Evolutionary conservation across 805 yeast genomes (phyloP).

Genomic region (Lipomyces mesembrius): DNA sequence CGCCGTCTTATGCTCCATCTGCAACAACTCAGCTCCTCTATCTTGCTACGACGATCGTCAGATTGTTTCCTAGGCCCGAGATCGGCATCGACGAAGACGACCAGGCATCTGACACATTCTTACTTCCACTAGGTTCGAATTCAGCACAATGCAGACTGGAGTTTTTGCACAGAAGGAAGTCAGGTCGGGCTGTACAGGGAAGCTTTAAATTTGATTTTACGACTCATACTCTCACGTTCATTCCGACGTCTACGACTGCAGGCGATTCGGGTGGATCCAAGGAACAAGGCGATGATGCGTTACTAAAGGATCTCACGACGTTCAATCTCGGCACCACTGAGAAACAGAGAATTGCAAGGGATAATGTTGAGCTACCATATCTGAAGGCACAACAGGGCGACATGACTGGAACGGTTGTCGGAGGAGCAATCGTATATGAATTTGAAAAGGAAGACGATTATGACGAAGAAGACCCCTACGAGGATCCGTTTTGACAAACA

Average conservation of each 20-base stretch:
- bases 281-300: conserved; percentile 52
- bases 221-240: conserved; percentile 51
- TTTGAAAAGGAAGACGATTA: conserved; percentile 97
- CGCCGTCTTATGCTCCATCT: conserved; percentile 25
- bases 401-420: conserved; percentile 61
- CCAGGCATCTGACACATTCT: conserved; percentile 46
- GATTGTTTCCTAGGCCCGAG: conserved; percentile 54
- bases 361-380: conserved; percentile 88
- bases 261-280: conserved; percentile 40
- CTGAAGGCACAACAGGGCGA: conserved; percentile 76
- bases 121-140: conserved; percentile 61
- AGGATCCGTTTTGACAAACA: conserved; percentile 75
- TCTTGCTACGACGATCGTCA: conserved; percentile 76
- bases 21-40: conserved; percentile 45
- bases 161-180: conserved; percentile 74
- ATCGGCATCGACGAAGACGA: conserved; percentile 55
- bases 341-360: conserved; percentile 76
- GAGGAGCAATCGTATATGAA: conserved; percentile 92
- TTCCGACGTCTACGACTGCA: conserved; percentile 42
- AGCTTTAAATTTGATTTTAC: conserved; percentile 57
- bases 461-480: conserved; percentile 97
- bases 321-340: conserved; percentile 79
- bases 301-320: conserved; percentile 78
- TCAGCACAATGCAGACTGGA: conserved; percentile 52
- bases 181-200: conserved; percentile 75